phyloP scores from a whole-genome alignment of 2,329 filamentous ascomycete genomes.

The Paecilomyces niveus region DNA sequence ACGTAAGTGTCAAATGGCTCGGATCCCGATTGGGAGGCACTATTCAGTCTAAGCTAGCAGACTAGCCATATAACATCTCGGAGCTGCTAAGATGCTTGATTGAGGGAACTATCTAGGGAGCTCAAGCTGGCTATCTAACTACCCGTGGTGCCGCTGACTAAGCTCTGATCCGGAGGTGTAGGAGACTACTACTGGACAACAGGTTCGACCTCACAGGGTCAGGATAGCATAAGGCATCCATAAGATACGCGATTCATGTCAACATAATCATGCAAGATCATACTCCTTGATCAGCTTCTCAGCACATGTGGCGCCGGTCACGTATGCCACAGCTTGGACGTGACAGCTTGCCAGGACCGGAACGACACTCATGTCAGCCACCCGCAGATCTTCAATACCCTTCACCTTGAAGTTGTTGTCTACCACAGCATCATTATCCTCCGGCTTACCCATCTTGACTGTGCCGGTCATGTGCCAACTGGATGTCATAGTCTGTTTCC shows the following conservation, averaged over 20 bases:
- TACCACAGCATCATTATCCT: conserved; percentile 40
- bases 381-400: conserved; percentile 31
- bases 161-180: too few relatives aligned
- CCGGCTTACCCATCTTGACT: conserved; percentile 47
- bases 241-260: background rate
- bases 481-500: conserved; percentile 37
- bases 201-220: background rate
- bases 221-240: background rate
- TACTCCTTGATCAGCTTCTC: conserved; percentile 46
- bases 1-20: too few relatives aligned
- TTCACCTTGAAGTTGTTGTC: conserved; percentile 37
- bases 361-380: conserved; percentile 39
- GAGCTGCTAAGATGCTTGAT: too few relatives aligned
- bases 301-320: conserved; percentile 45
- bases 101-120: too few relatives aligned
- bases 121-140: too few relatives aligned
- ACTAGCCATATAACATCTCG: too few relatives aligned
- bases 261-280: conserved; percentile 16
- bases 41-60: too few relatives aligned
- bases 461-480: conserved; percentile 54
- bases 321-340: conserved; percentile 48
- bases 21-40: too few relatives aligned
- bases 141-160: too few relatives aligned
- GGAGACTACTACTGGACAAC: too few relatives aligned
- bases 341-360: conserved; percentile 42